These are phyloP conservation scores for Lachancea nothofagi DNA, from an alignment of 805 yeast species.

Conservation along the genomic window DNA sequence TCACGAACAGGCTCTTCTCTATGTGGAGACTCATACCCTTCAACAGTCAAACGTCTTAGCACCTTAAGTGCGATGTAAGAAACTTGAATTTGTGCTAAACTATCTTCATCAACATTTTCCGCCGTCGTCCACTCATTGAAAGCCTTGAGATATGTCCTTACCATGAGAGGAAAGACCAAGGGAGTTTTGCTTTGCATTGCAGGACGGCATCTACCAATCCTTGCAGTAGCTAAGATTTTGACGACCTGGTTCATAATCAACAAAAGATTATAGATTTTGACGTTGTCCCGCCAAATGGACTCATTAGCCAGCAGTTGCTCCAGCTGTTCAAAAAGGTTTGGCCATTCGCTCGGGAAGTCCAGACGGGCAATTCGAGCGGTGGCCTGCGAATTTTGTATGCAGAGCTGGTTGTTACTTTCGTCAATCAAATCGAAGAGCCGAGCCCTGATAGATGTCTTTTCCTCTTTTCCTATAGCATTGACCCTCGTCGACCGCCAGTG, in stretches of 20 bases:
- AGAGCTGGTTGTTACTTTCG: conserved; percentile 68
- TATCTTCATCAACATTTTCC: conserved; percentile 24
- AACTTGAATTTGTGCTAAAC: conserved; percentile 55
- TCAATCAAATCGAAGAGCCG: conserved; percentile 54
- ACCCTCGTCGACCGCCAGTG: conserved; percentile 73
- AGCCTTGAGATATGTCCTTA: conserved; percentile 51
- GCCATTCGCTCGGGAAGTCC: conserved; percentile 90
- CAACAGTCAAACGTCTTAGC: conserved; percentile 64
- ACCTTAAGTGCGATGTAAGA: conserved; percentile 75
- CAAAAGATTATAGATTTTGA: conserved; percentile 56
- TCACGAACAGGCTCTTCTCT: conserved; percentile 49
- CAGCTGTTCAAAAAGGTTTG: conserved; percentile 63
- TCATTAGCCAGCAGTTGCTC: conserved; percentile 41
- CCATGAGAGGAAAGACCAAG: conserved; percentile 51
- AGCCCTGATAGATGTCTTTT: conserved; percentile 56
- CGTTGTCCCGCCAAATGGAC: conserved; percentile 40
- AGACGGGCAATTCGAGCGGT: conserved; percentile 69
- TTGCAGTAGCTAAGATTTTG: conserved; percentile 65
- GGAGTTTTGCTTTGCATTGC: conserved; percentile 73
- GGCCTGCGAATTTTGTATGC: conserved; percentile 81
- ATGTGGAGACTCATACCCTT: conserved; percentile 69
- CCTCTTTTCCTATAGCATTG: conserved; percentile 54
- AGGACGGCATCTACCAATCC: conserved; percentile 77
- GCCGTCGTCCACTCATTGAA: conserved; percentile 59
- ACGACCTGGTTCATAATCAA: conserved; percentile 70